Evolutionary conservation across 2,329 filamentous ascomycete species (phyloP), one percentile per base, ranked within the genome.

Genomic region (Pseudocercospora macadamiae): DNA sequence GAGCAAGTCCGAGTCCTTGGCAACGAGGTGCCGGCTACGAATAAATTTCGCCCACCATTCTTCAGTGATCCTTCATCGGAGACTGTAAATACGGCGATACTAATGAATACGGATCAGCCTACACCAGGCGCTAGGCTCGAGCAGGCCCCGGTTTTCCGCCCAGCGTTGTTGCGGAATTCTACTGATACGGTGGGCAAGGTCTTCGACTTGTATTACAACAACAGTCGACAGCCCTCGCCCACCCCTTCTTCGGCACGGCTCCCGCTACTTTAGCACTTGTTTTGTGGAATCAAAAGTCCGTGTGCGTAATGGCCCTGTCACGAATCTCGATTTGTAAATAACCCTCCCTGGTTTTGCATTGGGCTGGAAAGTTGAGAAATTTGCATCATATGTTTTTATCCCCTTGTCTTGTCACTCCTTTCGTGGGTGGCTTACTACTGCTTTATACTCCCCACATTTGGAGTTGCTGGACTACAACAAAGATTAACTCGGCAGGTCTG

Each of bases 21-120:
- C 85, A 88, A 74, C 75, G 85, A 70, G 85, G 85, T 42, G 85
- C 85, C 28, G 85, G 85, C 44, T 88, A 87, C 67, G 85, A 87
- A 60, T 81, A 83, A 62, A 59, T 51, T 37, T 45, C 60, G 58
- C 39, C 60, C 64, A 48, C 54, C 55, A 19, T 51, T 63, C 34
- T 61, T 57, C 39, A 59, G 57, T 34, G 64, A 53, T 18, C 48
- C 39, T 16, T 66, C 64, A 25, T 44, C 39, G 30, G 64, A 66
- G 44, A 66, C 62, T 26, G 60, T 64, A 28, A 56, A 58, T 39
- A 64, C 58, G 55, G 55, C 60, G 26, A 64, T 66, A 30, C 47
- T 64, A 58, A 64, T 59, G 59, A 63, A 54, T 36, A 55, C 58
- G 19, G 47, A 55, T 57, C 47, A 39, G 14, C 21, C n/a, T 32